Evolutionary conservation across 169 alveolate genomes (phyloP), one percentile per base, ranked within the genome.

Genomic region (Amoebophrya sp.): DNA sequence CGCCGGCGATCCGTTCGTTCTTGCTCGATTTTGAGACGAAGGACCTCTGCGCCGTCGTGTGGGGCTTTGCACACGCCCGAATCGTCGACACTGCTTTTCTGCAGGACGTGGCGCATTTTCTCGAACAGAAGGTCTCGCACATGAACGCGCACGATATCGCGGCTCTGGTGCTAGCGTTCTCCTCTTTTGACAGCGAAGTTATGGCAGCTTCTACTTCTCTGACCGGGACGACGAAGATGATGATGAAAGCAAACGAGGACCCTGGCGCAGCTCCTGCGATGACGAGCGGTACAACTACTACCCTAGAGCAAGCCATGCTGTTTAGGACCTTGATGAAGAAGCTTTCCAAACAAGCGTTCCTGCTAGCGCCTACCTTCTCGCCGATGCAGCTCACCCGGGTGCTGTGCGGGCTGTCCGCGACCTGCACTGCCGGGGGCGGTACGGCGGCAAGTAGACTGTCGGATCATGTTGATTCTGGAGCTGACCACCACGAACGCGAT

Each of bases 141-240:
- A 66, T 66, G 83, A 66, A 66, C 35, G 83, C 83, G 39, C 83
- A 66, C 83, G 83, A 66, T 25, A 25, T 66, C 38, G 83, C 83
- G 83, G 83, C 83, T 3, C 83, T 66, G 35, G 83, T 66, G 1
- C 35, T 66, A 2, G 83, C 83, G 35, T 66, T 66, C 35, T 18
- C 83, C 83, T 0, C 83, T 2, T 0, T 25, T 25, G 54, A 41
- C 2, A 2, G 12, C 54, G 54, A 12, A 41, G 23, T 41, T 2
- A 41, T 41, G 54, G 54, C n/a, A n/a, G n/a, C n/a, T n/a, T n/a
- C n/a, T n/a, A n/a, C n/a, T n/a, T n/a, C n/a, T n/a, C n/a, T n/a
- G n/a, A n/a, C n/a, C n/a, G n/a, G n/a, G n/a, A n/a, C n/a, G n/a
- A n/a, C n/a, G n/a, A n/a, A n/a, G n/a, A n/a, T n/a, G n/a, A n/a